These are phyloP conservation scores for Rhizopogon vesiculosus DNA, from an alignment of 768 basidiomycete genomes.

Conservation along the genomic window DNA sequence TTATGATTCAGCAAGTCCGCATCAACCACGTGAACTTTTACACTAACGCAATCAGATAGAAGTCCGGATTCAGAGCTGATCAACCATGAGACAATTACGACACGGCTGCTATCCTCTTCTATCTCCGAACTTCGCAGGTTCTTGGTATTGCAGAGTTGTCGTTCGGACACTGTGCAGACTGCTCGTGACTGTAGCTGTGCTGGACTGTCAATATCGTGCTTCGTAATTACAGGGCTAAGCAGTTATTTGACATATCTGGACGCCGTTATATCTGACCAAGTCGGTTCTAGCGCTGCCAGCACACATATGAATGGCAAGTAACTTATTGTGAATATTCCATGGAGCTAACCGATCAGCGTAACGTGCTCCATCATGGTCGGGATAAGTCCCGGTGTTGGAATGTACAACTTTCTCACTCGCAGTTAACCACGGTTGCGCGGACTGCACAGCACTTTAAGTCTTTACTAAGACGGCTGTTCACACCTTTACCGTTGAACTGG, in stretches of 20 bases:
- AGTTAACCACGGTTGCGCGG: no score
- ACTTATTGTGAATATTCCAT: not conserved
- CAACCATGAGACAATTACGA: not conserved
- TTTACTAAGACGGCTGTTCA: not conserved
- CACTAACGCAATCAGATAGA: not conserved
- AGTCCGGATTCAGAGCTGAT: not conserved
- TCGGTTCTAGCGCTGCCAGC: not conserved
- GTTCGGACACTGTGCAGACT: no score
- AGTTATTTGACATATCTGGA: not conserved
- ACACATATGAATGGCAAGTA: not conserved
- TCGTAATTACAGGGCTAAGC: not conserved
- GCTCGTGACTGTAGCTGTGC: no score
- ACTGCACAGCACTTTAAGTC: not conserved
- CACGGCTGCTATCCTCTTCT: not conserved
- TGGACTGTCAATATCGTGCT: no score
- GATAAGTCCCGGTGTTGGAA: not conserved
- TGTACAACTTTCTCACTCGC: not conserved
- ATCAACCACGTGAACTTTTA: not conserved
- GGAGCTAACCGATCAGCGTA: not conserved
- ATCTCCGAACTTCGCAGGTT: not conserved
- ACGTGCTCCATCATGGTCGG: not conserved
- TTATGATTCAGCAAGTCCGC: not conserved
- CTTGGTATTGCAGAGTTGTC: not conserved
- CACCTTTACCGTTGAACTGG: not conserved
- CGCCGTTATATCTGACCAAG: not conserved